Evolutionary conservation across 345 rosid species (phyloP).

Genomic region (Noccaea bulbosa): DNA sequence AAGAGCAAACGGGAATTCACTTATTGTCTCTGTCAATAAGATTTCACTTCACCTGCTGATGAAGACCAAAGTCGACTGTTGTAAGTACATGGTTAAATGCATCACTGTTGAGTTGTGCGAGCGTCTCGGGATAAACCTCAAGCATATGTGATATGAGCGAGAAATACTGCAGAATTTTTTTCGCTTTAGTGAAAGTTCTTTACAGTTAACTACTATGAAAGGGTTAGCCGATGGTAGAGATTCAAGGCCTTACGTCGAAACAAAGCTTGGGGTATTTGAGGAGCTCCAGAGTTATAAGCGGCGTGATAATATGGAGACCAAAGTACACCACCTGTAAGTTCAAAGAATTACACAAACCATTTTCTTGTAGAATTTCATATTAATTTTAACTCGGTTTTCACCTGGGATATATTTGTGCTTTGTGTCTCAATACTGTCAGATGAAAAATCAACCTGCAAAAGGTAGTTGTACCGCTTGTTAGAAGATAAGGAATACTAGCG

Average conservation of each 20-base stretch:
- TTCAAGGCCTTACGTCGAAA: slow-evolving; percentile 72
- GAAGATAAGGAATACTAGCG: slow-evolving; percentile 9
- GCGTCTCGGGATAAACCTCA: slow-evolving; percentile 95
- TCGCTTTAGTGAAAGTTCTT: slow-evolving; percentile 13
- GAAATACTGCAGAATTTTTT: slow-evolving; percentile 70
- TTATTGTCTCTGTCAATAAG: slow-evolving; percentile 7
- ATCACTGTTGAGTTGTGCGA: slow-evolving; percentile 69
- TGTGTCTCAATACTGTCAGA: slow-evolving; percentile 73
- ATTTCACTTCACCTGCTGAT: slow-evolving; percentile 72
- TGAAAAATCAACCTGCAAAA: slow-evolving; percentile 85
- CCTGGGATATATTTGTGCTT: slow-evolving; percentile 85
- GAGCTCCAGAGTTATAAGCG: slow-evolving; percentile 86
- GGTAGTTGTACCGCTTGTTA: slow-evolving; percentile 15
- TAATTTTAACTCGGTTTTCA: slow-evolving; percentile 40
- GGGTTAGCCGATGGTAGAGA: slow-evolving; percentile 24
- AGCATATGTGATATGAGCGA: slow-evolving; percentile 83
- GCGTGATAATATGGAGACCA: slow-evolving; percentile 88
- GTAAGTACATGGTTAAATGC: slow-evolving; percentile 81
- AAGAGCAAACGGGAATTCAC: slow-evolving; percentile 17
- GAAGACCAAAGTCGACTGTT: slow-evolving; percentile 92
- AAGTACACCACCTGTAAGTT: slow-evolving; percentile 85
- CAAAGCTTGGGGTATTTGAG: slow-evolving; percentile 99
- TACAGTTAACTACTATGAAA: slow-evolving; percentile 16
- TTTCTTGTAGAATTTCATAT: slow-evolving; percentile 23
- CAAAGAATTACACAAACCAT: slow-evolving; percentile 44